Conservation (phyloP, 352 stramenopile genomes). For the Pythium phragmitis region DNA sequence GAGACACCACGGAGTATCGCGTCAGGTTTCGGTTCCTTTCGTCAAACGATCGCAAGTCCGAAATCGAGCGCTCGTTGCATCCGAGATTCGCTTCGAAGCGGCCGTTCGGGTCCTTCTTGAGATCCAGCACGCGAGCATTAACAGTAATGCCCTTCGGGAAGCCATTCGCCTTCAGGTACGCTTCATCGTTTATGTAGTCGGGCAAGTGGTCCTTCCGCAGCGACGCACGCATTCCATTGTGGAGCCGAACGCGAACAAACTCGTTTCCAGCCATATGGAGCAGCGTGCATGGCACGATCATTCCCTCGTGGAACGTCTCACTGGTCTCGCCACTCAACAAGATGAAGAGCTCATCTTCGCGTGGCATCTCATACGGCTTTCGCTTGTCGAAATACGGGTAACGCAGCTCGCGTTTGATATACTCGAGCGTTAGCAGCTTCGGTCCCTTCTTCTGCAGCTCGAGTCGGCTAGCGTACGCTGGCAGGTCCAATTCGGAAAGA, state of each 20-base stretch:
- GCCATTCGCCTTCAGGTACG: slow-evolving; percentile 30
- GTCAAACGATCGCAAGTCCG: slow-evolving; percentile 73
- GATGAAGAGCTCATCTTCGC: slow-evolving; percentile 87
- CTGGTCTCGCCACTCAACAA: slow-evolving; percentile 81
- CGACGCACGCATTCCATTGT: slow-evolving; percentile 82
- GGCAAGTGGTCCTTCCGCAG: slow-evolving; percentile 76
- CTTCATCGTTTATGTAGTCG: slow-evolving; percentile 59
- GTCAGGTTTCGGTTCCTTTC: slow-evolving; percentile 49
- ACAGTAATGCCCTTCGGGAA: slow-evolving; percentile 88
- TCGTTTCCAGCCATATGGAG: slow-evolving; percentile 77
- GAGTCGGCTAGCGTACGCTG: slow-evolving; percentile 80
- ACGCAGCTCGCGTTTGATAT: slow-evolving; percentile 87
- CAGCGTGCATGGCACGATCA: slow-evolving; percentile 86
- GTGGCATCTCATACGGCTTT: slow-evolving; percentile 80
- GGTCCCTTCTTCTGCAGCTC: slow-evolving; percentile 89
- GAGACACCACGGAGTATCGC: slow-evolving; percentile 49
- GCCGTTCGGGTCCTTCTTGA: slow-evolving; percentile 72
- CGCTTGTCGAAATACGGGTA: slow-evolving; percentile 90
- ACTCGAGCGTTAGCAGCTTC: slow-evolving; percentile 84
- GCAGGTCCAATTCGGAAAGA: slow-evolving; percentile 84
- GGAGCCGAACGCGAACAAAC: slow-evolving; percentile 81
- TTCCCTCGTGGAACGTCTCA: slow-evolving; percentile 77
- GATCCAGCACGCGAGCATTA: slow-evolving; percentile 77
- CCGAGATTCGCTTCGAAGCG: slow-evolving; percentile 76
- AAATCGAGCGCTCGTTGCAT: slow-evolving; percentile 71